Percentiles rank a stretch among this genome's conserved stretches.
phyloP scores from a whole-genome alignment of 1,284 basidiomycete genomes.

The Cryptococcus maquisensis region DNA sequence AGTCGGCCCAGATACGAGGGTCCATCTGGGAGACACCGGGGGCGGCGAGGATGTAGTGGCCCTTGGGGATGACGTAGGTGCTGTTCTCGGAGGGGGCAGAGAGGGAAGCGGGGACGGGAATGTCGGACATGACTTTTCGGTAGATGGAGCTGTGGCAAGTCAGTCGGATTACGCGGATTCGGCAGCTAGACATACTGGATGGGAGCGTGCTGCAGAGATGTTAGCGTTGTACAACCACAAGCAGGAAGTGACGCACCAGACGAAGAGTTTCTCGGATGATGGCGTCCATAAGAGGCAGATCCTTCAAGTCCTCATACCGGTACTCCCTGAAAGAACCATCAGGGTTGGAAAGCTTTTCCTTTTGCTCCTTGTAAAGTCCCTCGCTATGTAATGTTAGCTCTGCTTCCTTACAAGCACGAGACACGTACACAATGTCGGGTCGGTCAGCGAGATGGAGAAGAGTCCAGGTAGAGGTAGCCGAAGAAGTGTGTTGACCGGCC shows the following conservation, averaged over 20 bases:
- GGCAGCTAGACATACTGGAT: conserved; percentile 67
- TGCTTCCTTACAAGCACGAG: neutral
- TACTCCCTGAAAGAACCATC: conserved; percentile 76
- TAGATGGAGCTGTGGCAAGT: conserved; percentile 48
- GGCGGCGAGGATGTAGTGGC: conserved; percentile 84
- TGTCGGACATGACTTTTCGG: conserved; percentile 82
- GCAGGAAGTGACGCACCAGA: conserved; percentile 44
- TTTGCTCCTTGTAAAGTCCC: conserved; percentile 82
- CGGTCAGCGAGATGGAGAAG: conserved; percentile 82
- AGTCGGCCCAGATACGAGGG: conserved; percentile 73
- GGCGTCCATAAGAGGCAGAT: conserved; percentile 78
- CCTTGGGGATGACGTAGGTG: conserved; percentile 82
- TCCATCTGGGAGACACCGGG: conserved; percentile 88
- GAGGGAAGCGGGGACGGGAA: conserved; percentile 76
- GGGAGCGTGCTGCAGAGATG: conserved; percentile 62
- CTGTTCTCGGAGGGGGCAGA: conserved; percentile 66
- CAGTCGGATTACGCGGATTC: neutral
- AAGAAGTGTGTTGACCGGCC: conserved; percentile 98
- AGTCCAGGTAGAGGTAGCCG: conserved; percentile 87
- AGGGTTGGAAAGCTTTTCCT: conserved; percentile 71
- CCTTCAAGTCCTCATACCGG: conserved; percentile 80
- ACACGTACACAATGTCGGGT: conserved; percentile 68
- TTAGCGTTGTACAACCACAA: neutral
- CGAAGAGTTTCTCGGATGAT: conserved; percentile 91
- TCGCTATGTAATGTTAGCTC: conserved; percentile 52